Conservation (phyloP, 805 yeast genomes). For the Teunomyces aglyptinius region DNA sequence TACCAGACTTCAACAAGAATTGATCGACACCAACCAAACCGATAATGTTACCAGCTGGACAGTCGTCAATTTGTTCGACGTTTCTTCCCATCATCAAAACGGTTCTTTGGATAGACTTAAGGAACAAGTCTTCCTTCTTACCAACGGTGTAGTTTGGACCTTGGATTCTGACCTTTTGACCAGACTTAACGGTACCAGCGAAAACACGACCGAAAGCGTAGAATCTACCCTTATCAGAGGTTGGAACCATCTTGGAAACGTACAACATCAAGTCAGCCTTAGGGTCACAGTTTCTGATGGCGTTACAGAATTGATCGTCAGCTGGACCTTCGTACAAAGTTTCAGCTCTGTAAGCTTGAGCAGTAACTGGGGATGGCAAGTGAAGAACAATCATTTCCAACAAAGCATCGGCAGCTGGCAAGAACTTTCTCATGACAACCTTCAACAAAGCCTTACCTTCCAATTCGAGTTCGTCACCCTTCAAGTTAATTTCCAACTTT, state of each 20-base stretch:
- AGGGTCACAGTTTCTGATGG: conserved; percentile 98
- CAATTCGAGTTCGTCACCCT: conserved; percentile 95
- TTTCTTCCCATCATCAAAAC: conserved; percentile 99
- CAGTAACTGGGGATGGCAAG: conserved; percentile 99
- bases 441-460: conserved; percentile 98
- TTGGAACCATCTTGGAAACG: conserved; percentile 99
- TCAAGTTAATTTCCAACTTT: conserved; percentile 90
- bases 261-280: conserved; percentile 96
- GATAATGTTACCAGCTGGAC: conserved; percentile 99
- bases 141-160: conserved; percentile 99
- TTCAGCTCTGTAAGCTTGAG: conserved; percentile 99
- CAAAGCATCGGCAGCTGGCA: conserved; percentile 99
- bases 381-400: conserved; percentile 98
- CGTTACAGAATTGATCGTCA: conserved; percentile 85
- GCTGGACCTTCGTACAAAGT: conserved; percentile 98
- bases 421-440: conserved; percentile 99
- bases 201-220: conserved; percentile 99
- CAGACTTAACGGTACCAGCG: conserved; percentile 98
- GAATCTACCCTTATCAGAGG: conserved; percentile 99
- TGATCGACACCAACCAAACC: conserved; percentile 99
- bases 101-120: conserved; percentile 98
- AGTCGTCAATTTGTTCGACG: conserved; percentile 97
- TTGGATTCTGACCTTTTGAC: conserved; percentile 99
- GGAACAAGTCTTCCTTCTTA: conserved; percentile 94
- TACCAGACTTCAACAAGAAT: conserved; percentile 99